These are phyloP conservation scores for Circinella umbellata DNA, from an alignment of 371 early-diverging fungal genomes.

Conservation along the genomic window DNA sequence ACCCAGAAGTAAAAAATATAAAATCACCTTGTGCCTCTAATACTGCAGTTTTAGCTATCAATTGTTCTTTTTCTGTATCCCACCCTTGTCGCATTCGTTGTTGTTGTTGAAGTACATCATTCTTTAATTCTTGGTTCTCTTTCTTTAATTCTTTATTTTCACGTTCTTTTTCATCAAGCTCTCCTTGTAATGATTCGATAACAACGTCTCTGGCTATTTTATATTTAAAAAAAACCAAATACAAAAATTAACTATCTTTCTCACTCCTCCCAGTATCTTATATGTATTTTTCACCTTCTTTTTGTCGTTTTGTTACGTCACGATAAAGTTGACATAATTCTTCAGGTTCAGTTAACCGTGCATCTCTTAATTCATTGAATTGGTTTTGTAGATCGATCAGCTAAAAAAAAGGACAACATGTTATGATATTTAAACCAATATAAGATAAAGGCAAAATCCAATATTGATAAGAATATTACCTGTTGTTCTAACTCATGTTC, in stretches of 20 bases:
- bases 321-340: background rate
- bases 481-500: too few relatives aligned
- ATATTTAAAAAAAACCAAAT: background rate
- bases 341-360: conserved; percentile 24
- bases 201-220: background rate
- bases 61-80: background rate
- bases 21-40: background rate
- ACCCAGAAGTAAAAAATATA: background rate
- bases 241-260: background rate
- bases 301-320: conserved; percentile 10
- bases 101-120: background rate
- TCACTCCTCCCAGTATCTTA: background rate
- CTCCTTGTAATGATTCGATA: background rate
- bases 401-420: too few relatives aligned
- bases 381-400: conserved; percentile 1
- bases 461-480: too few relatives aligned
- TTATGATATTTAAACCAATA: too few relatives aligned
- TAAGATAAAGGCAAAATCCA: too few relatives aligned
- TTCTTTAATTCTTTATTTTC: background rate
- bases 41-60: background rate
- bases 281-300: conserved; percentile 11
- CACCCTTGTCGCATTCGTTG: background rate
- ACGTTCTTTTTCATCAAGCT: background rate
- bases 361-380: conserved; percentile 11
- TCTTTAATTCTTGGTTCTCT: conserved; percentile 6